Percentiles rank a stretch among this genome's conserved stretches.
Evolutionary conservation across 768 basidiomycete genomes (phyloP).

Genomic region (Phaeotremella fagi): DNA sequence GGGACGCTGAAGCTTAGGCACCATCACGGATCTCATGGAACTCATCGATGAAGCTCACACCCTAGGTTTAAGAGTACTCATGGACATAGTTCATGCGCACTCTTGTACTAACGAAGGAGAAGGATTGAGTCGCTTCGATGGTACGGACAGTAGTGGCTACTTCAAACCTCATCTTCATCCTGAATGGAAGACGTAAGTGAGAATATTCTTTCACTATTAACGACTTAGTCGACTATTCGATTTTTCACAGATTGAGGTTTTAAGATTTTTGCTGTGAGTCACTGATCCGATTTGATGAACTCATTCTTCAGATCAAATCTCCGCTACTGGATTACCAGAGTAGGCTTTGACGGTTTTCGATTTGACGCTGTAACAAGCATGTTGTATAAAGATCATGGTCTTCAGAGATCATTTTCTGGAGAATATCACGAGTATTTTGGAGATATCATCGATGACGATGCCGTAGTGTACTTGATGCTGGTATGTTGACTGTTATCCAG

Average conservation of each 20-base stretch:
- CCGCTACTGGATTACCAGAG: not conserved
- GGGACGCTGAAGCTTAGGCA: not conserved
- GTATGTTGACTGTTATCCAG: not conserved
- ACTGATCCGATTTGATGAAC: not conserved
- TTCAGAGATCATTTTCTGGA: not conserved
- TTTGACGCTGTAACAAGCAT: constrained; percentile 1
- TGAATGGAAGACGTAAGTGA: constrained; percentile 4
- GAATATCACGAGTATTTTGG: constrained; percentile 4
- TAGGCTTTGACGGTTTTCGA: constrained; percentile 2
- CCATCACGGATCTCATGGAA: not conserved
- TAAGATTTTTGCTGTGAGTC: not conserved
- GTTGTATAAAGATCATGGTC: not conserved
- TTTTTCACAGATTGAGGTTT: not conserved
- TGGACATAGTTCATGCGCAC: constrained; percentile 3
- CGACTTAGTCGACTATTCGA: constrained; percentile 1
- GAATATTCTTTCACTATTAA: not conserved
- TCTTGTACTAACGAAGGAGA: not conserved
- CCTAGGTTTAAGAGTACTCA: not conserved
- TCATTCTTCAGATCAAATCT: not conserved
- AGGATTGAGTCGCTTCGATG: constrained; percentile 1
- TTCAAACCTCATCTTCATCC: not conserved
- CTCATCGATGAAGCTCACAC: constrained; percentile 1
- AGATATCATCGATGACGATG: not conserved
- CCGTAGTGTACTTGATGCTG: constrained; percentile 1
- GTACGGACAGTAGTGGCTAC: not conserved